These are phyloP conservation scores for Rhizopus sp. DNA, from an alignment of 371 early-diverging fungal genomes.

Conservation along the genomic window DNA sequence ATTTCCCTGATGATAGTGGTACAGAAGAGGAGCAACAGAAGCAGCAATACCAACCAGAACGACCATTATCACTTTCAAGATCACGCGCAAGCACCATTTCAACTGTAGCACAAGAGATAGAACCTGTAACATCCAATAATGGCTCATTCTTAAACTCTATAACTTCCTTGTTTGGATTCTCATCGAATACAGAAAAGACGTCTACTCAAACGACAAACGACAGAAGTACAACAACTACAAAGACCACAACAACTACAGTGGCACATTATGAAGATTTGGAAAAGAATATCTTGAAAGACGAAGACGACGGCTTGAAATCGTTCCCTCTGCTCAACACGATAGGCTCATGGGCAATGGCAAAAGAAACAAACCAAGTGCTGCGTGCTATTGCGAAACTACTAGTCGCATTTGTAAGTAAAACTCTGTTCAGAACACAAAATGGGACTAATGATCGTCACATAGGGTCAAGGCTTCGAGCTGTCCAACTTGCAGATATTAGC, in stretches of 20 bases:
- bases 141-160: constrained; percentile 11
- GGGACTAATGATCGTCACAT: constrained; percentile 3
- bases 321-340: constrained; percentile 42
- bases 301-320: constrained; percentile 26
- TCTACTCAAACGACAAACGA: not conserved
- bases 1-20: constrained; percentile 24
- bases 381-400: constrained; percentile 65
- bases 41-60: not conserved
- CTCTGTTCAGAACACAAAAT: constrained; percentile 25
- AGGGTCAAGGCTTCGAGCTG: constrained; percentile 77
- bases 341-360: constrained; percentile 53
- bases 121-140: not conserved
- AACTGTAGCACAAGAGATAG: not conserved
- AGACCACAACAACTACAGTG: not conserved
- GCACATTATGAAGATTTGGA: constrained; percentile 13
- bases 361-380: constrained; percentile 66
- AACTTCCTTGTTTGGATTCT: constrained; percentile 16
- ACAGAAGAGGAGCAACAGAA: constrained; percentile 4
- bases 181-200: not conserved
- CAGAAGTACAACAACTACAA: not conserved
- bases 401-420: constrained; percentile 63
- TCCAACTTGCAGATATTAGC: constrained; percentile 66
- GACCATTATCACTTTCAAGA: constrained; percentile 16
- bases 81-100: constrained; percentile 19
- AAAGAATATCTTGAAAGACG: constrained; percentile 23